These are phyloP conservation scores for Botrytis aclada DNA, from an alignment of 2,329 filamentous ascomycete species.

Conservation along the genomic window DNA sequence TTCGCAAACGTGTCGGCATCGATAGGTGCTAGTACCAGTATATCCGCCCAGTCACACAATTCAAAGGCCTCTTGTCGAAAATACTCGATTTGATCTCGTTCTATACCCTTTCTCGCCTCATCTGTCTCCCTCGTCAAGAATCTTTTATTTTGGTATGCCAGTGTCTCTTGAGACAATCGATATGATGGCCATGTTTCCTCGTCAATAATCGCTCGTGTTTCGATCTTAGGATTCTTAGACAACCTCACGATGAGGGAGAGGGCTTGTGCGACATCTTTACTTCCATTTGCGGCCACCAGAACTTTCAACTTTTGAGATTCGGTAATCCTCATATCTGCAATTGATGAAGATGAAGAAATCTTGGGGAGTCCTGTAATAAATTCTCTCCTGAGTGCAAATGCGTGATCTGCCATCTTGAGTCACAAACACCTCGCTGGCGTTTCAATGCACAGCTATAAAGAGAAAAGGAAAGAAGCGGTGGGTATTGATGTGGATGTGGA, in stretches of 20 bases:
- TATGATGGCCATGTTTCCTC: conserved; percentile 52
- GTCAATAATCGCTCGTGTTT: conserved; percentile 61
- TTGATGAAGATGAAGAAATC: conserved; percentile 30
- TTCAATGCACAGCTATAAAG: background rate
- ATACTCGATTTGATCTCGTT: conserved; percentile 44
- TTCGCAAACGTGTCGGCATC: conserved; percentile 81
- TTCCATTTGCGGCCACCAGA: conserved; percentile 63
- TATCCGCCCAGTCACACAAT: conserved; percentile 81
- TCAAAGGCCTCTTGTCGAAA: conserved; percentile 57
- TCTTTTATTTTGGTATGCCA: conserved; percentile 55
- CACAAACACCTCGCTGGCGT: background rate
- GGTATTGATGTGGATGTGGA: conserved; percentile 2
- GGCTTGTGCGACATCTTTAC: conserved; percentile 62
- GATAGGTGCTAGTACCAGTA: conserved; percentile 79
- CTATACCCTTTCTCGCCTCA: conserved; percentile 31
- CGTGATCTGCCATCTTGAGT: conserved; percentile 26
- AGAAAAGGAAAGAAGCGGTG: conserved; percentile 11
- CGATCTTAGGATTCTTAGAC: conserved; percentile 61
- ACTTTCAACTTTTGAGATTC: conserved; percentile 58
- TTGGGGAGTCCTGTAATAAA: conserved; percentile 26
- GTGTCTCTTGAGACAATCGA: conserved; percentile 60
- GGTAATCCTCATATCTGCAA: conserved; percentile 40
- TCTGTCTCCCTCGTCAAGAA: conserved; percentile 34
- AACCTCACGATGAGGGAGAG: conserved; percentile 64
- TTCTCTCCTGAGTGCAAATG: conserved; percentile 21